Evolutionary conservation across 176 grass and related monocot genomes (phyloP).

Genomic region (Typha latifolia): DNA sequence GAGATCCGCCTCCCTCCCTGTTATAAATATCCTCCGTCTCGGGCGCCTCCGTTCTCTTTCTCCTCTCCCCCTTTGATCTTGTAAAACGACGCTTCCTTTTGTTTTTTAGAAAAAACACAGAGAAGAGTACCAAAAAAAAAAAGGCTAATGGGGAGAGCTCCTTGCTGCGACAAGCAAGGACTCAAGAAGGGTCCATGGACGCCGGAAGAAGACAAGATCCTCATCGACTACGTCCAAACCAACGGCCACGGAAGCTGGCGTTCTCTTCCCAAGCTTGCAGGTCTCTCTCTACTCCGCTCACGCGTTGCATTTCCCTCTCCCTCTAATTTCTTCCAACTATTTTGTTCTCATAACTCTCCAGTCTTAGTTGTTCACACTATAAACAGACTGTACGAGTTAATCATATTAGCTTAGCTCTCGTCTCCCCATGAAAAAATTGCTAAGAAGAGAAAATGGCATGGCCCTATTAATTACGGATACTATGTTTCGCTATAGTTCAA

Average conservation of each 20-base stretch:
- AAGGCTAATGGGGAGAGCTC: slow-evolving; percentile 65
- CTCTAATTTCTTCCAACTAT: not conserved
- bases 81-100: not conserved
- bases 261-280: slow-evolving; percentile 81
- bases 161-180: slow-evolving; percentile 89
- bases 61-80: not conserved
- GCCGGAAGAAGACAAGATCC: slow-evolving; percentile 91
- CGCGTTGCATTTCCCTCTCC: not conserved
- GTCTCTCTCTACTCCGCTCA: slow-evolving; percentile 13
- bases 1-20: slow-evolving; percentile 17
- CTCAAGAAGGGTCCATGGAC: slow-evolving; percentile 95
- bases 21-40: slow-evolving; percentile 42
- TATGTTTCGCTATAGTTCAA: too few relatives aligned
- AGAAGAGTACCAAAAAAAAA: not conserved
- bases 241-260: slow-evolving; percentile 87
- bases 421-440: slow-evolving; percentile 1
- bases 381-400: too few relatives aligned
- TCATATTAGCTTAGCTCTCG: not conserved
- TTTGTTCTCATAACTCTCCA: not conserved
- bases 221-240: slow-evolving; percentile 71
- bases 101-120: too few relatives aligned
- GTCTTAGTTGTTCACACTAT: too few relatives aligned
- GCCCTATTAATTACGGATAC: too few relatives aligned
- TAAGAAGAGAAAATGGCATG: not conserved
- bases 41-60: slow-evolving; percentile 9